Evolutionary conservation across 495 filamentous ascomycete genomes (phyloP), one percentile per base, ranked within the genome.

Genomic region (Evansstolkia leycettana): DNA sequence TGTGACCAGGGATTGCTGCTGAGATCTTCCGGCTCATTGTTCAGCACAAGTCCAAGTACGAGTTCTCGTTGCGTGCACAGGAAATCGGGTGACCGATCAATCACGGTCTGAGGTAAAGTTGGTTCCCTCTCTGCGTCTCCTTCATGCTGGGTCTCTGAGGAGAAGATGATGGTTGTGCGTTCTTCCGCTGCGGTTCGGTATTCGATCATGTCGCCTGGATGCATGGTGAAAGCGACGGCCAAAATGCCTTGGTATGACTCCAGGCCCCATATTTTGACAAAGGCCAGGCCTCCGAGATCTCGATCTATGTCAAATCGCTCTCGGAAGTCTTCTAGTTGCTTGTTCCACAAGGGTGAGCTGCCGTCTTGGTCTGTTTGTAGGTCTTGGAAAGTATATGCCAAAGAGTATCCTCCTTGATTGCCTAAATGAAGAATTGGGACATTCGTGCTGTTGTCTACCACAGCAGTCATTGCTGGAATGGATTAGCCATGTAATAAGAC

Each of bases 131-230:
- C 20, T 7, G 38, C 25, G 15, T 41, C 25, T 1, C 9, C 32
- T 6, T 32, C 10, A 4, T 41, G 34, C 1, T 26, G 12, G 13
- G 43, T 41, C 17, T 41, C 42, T 1, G 46, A 37, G 4, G 49
- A 49, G 33, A 66, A 69, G 1, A 58, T 29, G n/a, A 77, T 37
- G 0, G 40, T 52, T 10, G 55, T 37, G 11, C 40, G 44, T 17
- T 69, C 62, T 12, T 63, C 60, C 11, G 55, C 52, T 2, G 53
- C 33, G 0, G 58, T 57, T 1, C 51, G 52, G 42, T 75, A 75
- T 34, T 73, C 65, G 19, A 74, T 39, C 54, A 67, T 64, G 42
- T 74, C 63, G 5, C 62, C 65, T 0, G 71, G 69, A 40, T 75
- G 68, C 34, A 60, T 34, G 1, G 62, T 67, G 33, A 67, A 47